Evolutionary conservation across 23 red algal genomes (phyloP), one percentile per base, ranked within the genome.

Genomic region (Gracilaria gracilis): DNA sequence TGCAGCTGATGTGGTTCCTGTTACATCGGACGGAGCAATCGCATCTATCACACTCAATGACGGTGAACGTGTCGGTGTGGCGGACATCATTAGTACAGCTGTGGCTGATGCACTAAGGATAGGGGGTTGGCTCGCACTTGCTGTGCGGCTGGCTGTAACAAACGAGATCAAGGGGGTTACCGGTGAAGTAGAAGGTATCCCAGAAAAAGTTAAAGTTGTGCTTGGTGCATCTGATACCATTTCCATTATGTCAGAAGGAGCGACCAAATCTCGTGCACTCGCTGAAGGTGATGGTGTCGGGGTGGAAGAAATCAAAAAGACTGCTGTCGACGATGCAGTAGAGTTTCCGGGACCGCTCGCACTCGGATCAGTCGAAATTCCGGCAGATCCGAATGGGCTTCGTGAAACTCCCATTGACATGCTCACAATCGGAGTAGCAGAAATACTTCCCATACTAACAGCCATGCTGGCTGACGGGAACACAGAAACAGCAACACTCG

Each of bases 141-240:
- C 14, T 11, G 28, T 31, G 33, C 32, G 62, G 62, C 33, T 31
- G 62, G 32, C 32, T 67, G 62, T 24, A 67, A 9, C 62, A 9
- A 35, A 67, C 62, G 62, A 67, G 62, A 67, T 67, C 62, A 24
- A 67, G 7, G 62, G 62, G 24, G 28, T 67, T 33, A 35, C 62
- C 13, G 62, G 32, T 29, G 25, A 34, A 5, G 62, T 24, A 67
- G 16, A 67, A 67, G 62, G 62, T 67, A 67, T 67, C 62, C 62
- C 62, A 67, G 62, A 67, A 1, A 67, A 67, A 3, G 62, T 33
- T 24, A 67, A 67, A 67, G 14, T 67, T 29, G 62, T 67, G 62
- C 62, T 67, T 67, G 62, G 62, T 67, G 62, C 62, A 13, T 67
- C 62, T 67, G 62, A 67, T 67, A 67, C 62, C 62, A 67, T 67